Evolutionary conservation across 1,139 yeast species (phyloP), one percentile per base, ranked within the genome.

Genomic region (Geotrichum cucujoidarum): DNA sequence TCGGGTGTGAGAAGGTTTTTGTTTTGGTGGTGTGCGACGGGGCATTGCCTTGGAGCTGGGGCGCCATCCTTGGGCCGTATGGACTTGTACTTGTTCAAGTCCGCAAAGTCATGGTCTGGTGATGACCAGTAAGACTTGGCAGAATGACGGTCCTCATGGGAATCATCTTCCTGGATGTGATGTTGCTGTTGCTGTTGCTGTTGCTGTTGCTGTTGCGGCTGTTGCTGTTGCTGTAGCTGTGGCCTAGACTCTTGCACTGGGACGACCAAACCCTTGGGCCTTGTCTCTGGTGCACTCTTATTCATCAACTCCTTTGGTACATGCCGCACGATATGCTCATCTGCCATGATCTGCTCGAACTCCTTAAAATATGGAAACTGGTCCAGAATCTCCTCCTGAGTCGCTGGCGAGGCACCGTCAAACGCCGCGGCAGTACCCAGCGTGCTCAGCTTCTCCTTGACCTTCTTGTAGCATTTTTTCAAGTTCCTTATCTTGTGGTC

Each of bases 401-500:
- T 20, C n/a, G 35, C 29, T 18, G 21, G 36, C 11, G 34, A 27
- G 6, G 49, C 49, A 18, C 14, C 31, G 5, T 38, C 45, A 30
- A 42, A 45, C 16, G 27, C 25, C 11, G 14, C 34, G n/a, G 31
- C 35, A 13, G 40, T 25, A 13, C 43, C 45, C 10, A 34, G 13
- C 18, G 18, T 38, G 31, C 29, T 32, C 18, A 49, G 43, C 20
- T 49, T 49, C 14, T 43, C 41, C 20, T 33, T 39, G 21, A 49
- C 43, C 31, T 45, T 45, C 33, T 49, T 49, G 37, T 49, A 45
- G 35, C 47, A 43, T 20, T 49, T 49, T 30, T 49, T 49, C 22
- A 49, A 43, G 32, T 49, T 49, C 7, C 52, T 43, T 8, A 49
- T 49, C 35, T 49, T 49, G 45, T 49, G 52, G 35, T 49, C 52